Base-by-base conservation (phyloP, 2,329 filamentous ascomycete genomes). In the Chlorencoelia australis region DNA sequence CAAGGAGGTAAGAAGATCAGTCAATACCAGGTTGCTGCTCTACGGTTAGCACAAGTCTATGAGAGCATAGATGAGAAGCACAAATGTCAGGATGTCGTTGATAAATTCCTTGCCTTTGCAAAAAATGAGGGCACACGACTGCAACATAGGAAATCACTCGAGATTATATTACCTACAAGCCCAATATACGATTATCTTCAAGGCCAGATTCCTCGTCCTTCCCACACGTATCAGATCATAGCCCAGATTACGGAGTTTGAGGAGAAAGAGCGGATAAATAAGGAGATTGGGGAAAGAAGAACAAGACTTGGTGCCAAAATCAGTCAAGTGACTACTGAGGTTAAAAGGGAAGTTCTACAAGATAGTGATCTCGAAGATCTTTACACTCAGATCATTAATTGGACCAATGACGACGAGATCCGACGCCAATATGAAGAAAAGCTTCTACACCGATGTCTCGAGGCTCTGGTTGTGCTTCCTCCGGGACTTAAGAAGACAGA, bases 371-470 rank as follows among this genome's bases (percentile, higher is more conserved):
- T 98, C n/a, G 86, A 88, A 50, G 65, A 76, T 22, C 63, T 94
- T 30, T 96, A 94, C 55, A 74, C 75, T 39, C 72, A 86, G 34
- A 70, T 95, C 33, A 88, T 95, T 53, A 79, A 94, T 55, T 98
- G 91, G 91, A 80, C 81, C 7, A 74, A 66, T 39, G 86, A 96
- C 50, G 91, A 98, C 53, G 84, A 89, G 15, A 57, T 86, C 21
- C 75, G 91, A 30, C 78, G 89, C 24, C 71, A 73, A 24, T 93
- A 89, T 44, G 93, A 98, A 57, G 88, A 96, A 58, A 96, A 89
- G 61, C 67, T 95, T 10, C 62, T 98, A 3, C 73, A 81, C 44
- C 75, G 88, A 53, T 84, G 80, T 42, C 81, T 88, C 48, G 87
- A 95, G 39, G 72, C 75, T 4, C 69, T 98, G 1, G 59, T 81